Conservation (phyloP, 2,329 filamentous ascomycete species). For the Akanthomyces uredinophilus region DNA sequence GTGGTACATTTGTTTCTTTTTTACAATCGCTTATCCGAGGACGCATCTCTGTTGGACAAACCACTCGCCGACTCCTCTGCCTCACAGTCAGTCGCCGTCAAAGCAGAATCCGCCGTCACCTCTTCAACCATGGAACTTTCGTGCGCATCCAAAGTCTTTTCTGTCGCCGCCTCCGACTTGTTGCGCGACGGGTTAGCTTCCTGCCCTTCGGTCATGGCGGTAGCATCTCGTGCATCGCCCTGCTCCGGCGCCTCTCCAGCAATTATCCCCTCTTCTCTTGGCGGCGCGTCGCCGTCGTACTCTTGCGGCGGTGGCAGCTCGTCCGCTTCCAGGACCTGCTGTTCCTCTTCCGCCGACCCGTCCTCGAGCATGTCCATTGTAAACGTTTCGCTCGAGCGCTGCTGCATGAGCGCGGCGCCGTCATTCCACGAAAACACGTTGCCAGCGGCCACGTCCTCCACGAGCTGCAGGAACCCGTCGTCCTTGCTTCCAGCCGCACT, state of each 20-base stretch:
- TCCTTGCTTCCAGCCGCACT: not conserved
- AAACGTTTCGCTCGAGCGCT: slow-evolving; percentile 23
- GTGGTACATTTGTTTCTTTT: not conserved
- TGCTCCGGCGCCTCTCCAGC: not conserved
- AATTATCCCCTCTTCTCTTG: not conserved
- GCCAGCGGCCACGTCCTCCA: slow-evolving; percentile 26
- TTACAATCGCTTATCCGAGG: not conserved
- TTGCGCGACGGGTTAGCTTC: too few species aligned
- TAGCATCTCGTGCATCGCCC: not conserved
- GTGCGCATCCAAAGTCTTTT: too few species aligned
- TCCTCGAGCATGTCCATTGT: slow-evolving; percentile 24
- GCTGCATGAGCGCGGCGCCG: slow-evolving; percentile 24
- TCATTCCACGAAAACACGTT: slow-evolving; percentile 32
- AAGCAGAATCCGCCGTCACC: not conserved
- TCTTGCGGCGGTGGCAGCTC: slow-evolving; percentile 6
- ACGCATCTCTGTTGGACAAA: not conserved
- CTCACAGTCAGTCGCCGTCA: not conserved
- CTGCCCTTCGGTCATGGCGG: not conserved
- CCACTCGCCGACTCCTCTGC: not conserved
- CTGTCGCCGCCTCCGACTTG: too few species aligned
- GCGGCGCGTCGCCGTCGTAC: slow-evolving; percentile 19
- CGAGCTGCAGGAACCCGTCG: slow-evolving; percentile 24
- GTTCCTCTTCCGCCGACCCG: slow-evolving; percentile 6
- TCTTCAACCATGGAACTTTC: too few species aligned
- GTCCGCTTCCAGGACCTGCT: not conserved